Percentiles rank a stretch among this genome's conserved stretches.
These are phyloP conservation scores for Coccomyxa sp. DNA, from an alignment of 139 green algal species.

Conservation along the genomic window DNA sequence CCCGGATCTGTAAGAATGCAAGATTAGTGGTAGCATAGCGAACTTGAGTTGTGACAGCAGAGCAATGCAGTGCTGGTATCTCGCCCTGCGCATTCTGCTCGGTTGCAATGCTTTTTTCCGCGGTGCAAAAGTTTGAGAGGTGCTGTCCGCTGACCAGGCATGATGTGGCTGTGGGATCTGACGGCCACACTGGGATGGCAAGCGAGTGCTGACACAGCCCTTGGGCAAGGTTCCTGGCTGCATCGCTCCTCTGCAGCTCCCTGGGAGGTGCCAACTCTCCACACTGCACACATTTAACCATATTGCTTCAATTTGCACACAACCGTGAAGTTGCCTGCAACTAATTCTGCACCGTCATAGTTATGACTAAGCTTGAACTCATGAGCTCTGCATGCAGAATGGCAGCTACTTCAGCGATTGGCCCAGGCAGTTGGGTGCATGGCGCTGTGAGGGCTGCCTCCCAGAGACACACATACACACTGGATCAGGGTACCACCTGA, in stretches of 20 bases:
- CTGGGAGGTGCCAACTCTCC: neutral
- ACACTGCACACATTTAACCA: too few species aligned
- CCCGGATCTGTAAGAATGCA: neutral
- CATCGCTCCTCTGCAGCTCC: neutral
- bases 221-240: neutral
- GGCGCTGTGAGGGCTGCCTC: neutral
- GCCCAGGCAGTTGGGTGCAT: neutral
- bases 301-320: too few species aligned
- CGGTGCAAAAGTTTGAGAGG: neutral
- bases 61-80: neutral
- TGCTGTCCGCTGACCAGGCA: neutral
- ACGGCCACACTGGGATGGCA: constrained; percentile 13
- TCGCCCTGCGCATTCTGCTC: neutral
- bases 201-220: neutral
- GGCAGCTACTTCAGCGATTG: neutral
- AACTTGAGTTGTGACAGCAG: neutral
- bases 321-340: too few species aligned
- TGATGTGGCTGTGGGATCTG: constrained; percentile 14
- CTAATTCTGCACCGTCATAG: too few species aligned
- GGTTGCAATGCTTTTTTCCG: neutral
- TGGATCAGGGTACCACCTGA: neutral
- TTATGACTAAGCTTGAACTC: too few species aligned
- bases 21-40: neutral
- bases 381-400: too few species aligned
- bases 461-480: neutral